Conservation (phyloP, 257 asterid genomes). For the Perilla frutescens region DNA sequence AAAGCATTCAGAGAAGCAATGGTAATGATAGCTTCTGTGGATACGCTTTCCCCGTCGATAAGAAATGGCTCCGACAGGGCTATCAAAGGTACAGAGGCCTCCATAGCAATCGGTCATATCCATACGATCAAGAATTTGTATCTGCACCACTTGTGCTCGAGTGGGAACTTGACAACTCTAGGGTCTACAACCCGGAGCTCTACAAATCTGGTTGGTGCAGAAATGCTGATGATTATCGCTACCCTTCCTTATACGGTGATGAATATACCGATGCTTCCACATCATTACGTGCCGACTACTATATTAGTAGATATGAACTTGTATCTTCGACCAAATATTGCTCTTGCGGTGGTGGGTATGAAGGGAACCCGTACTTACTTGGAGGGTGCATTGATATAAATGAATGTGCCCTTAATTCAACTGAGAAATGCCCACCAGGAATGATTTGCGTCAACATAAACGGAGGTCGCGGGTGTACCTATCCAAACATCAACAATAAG, state of each 20-base stretch:
- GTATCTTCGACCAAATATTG: conserved; percentile 5
- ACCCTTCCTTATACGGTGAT: too few species aligned
- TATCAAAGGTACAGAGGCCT: conserved; percentile 33
- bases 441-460: background rate
- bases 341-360: background rate
- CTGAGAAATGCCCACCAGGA: too few species aligned
- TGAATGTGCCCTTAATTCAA: too few species aligned
- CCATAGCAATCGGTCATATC: conserved; percentile 15
- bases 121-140: conserved; percentile 28
- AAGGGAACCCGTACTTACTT: conserved; percentile 41
- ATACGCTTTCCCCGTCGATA: background rate
- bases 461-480: background rate
- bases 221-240: background rate
- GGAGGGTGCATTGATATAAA: conserved; percentile 32
- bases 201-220: background rate
- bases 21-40: conserved; percentile 30
- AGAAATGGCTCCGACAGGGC: conserved; percentile 35
- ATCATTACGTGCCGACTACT: too few species aligned
- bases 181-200: too few species aligned
- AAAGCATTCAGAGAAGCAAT: background rate
- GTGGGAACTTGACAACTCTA: conserved; percentile 29
- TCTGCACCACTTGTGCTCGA: conserved; percentile 29
- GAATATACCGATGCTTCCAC: too few species aligned
- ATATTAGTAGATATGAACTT: background rate
- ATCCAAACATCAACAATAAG: too few species aligned